Evolutionary conservation across 208 protist species (phyloP), one percentile per base, ranked within the genome.

Genomic region (Crithidia expoeki): DNA sequence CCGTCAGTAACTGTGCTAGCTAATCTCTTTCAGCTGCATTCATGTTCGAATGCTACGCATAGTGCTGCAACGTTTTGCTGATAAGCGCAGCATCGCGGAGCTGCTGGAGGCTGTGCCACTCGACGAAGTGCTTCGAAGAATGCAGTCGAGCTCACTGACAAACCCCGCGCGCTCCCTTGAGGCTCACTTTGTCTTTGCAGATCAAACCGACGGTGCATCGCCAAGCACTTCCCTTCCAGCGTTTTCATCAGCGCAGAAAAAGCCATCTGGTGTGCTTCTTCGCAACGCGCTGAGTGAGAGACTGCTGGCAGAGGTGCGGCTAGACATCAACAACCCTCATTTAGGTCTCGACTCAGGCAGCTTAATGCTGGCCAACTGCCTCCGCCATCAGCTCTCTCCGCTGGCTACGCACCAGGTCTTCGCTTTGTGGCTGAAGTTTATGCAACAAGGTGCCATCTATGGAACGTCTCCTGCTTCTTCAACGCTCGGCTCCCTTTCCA

Each of bases 71-170:
- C 71, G 71, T 47, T 60, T 70, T 19, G 56, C 71, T n/a, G 50
- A 44, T 7, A 52, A 76, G 71, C 62, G 57, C 46, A 60, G 63
- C 27, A 66, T 76, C 32, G 71, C 71, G 28, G 63, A 79, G 63
- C 62, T 71, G 56, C 59, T 86, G 46, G 57, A 68, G 50, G 30
- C 51, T 25, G 73, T 94, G 30, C 68, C 89, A 17, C 75, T 94
- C 38, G 85, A 92, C 49, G 79, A 85, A 12, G 52, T 94, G n/a
- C 78, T 94, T 11, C 85, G 89, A 3, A 85, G 89, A 23, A 79
- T 94, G 74, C 89, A 94, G 68, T 94, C 89, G 4, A 88, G 81
- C 68, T 91, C 89, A 0, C 68, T 83, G 33, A 76, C 72, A 23
- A 91, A 94, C 44, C 77, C 76, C 0, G 68, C 86, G 7, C 85